phyloP scores from a whole-genome alignment of 2,329 filamentous ascomycete species.

The Monosporascus sp. region DNA sequence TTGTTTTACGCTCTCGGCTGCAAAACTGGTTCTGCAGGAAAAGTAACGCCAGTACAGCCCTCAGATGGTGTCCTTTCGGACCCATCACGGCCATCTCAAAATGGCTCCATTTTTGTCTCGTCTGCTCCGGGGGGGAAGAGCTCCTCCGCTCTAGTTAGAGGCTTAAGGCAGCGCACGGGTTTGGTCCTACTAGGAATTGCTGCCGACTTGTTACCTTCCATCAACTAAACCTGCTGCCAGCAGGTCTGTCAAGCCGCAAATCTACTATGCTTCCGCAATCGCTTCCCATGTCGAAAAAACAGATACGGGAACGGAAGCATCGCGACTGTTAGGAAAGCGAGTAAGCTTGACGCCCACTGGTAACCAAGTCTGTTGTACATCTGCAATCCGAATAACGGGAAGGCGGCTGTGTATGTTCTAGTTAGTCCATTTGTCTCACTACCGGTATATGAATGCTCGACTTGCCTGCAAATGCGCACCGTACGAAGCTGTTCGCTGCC shows the following conservation, averaged over 20 bases:
- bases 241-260: constrained; percentile 33
- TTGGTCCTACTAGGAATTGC: too few relatives aligned
- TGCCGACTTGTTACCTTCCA: too few relatives aligned
- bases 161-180: too few relatives aligned
- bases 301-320: constrained; percentile 62
- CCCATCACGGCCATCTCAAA: too few relatives aligned
- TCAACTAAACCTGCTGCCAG: too few relatives aligned
- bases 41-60: too few relatives aligned
- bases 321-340: constrained; percentile 55
- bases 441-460: constrained; percentile 5
- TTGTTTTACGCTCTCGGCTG: too few relatives aligned
- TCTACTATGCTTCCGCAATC: constrained; percentile 48
- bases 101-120: too few relatives aligned
- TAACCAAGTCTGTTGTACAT: constrained; percentile 67
- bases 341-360: constrained; percentile 61
- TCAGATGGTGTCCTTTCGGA: too few relatives aligned
- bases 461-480: constrained; percentile 68
- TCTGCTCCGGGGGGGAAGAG: too few relatives aligned
- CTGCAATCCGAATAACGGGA: constrained; percentile 69
- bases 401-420: constrained; percentile 49
- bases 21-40: too few relatives aligned
- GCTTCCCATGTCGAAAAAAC: constrained; percentile 57
- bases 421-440: constrained; percentile 2
- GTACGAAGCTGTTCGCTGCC: constrained; percentile 76
- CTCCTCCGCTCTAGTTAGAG: too few relatives aligned